Evolutionary conservation across 1,284 basidiomycete species (phyloP), one percentile per base, ranked within the genome.

Genomic region (Moesziomyces sp.): DNA sequence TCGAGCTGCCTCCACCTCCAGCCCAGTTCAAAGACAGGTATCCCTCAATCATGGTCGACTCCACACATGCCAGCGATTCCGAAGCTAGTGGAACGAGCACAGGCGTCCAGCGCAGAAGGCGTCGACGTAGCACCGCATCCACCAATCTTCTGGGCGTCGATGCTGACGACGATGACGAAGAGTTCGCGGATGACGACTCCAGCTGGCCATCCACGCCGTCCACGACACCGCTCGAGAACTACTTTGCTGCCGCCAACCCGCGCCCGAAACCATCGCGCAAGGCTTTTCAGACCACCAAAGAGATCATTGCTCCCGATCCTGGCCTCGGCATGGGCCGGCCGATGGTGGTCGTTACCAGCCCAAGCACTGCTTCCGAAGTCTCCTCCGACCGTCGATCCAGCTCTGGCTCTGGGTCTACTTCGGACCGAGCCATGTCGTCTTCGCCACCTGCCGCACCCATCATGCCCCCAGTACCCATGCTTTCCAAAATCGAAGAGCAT

Each of bases 131-230:
- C 48, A 62, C 58, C 10, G 53, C 70, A 10, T 66, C 64, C 16
- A 60, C 50, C 50, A 47, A 58, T 24, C 52, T 21, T 53, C 57
- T 60, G 23, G 52, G 57, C 11, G 52, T 5, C 5, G 59, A 58
- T n/a, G 33, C 40, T 14, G 63, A 65, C n/a, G 64, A 68, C 23
- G 70, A 64, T 8, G 65, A 68, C 26, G 55, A 57, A 2, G 53
- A 52, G 0, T 59, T 53, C 35, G 65, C 54, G 2, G 71, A 65
- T n/a, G 71, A 74, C 30, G 62, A 74, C 24, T 74, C 71, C 16
- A 74, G 71, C 56, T 74, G 71, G 71, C 71, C 71, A 7, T 74
- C 71, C 1, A 74, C 71, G 0, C 71, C 71, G 14, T 74, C 71
- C 16, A 69, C 65, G 3, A 74, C 71, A 16, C 65, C 71, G 35